Evolutionary conservation across 2,329 filamentous ascomycete species (phyloP).

Genomic region (Amylocarpus encephaloides): DNA sequence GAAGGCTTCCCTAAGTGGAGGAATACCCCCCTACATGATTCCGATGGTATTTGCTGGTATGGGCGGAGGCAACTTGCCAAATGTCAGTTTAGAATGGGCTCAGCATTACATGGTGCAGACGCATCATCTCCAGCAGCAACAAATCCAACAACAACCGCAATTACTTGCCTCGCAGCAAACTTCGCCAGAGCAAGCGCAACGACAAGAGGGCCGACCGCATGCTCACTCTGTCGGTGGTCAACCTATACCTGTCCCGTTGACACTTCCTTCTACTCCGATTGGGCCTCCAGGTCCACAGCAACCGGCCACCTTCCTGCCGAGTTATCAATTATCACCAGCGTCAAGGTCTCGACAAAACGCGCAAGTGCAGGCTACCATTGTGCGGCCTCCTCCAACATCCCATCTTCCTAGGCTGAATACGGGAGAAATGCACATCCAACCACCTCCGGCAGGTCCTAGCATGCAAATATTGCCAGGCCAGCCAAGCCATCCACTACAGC

Average conservation of each 20-base stretch:
- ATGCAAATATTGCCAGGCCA: conserved; percentile 41
- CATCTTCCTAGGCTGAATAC: conserved; percentile 39
- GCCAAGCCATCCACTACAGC: conserved; percentile 40
- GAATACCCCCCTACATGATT: conserved; percentile 68
- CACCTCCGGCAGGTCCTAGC: conserved; percentile 33
- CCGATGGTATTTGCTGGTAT: conserved; percentile 70
- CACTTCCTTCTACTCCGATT: conserved; percentile 29
- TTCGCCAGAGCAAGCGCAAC: conserved; percentile 49
- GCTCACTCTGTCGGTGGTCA: conserved; percentile 19
- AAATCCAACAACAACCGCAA: conserved; percentile 24
- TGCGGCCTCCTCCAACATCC: conserved; percentile 27
- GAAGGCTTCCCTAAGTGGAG: conserved; percentile 59
- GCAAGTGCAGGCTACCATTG: conserved; percentile 22
- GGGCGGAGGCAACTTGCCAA: conserved; percentile 55
- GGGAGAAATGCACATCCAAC: conserved; percentile 35
- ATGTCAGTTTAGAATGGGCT: conserved; percentile 58
- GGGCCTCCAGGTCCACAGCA: conserved; percentile 22
- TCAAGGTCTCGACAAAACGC: conserved; percentile 27
- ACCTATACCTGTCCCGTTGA: conserved; percentile 25
- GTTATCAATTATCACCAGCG: conserved; percentile 31
- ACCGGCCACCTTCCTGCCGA: conserved; percentile 23
- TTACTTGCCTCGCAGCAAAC: conserved; percentile 44
- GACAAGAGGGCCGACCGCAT: conserved; percentile 43
- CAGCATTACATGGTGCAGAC: conserved; percentile 57
- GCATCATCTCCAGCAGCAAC: conserved; percentile 40